Conservation (phyloP, 495 filamentous ascomycete genomes). For the Penicillium lagena region DNA sequence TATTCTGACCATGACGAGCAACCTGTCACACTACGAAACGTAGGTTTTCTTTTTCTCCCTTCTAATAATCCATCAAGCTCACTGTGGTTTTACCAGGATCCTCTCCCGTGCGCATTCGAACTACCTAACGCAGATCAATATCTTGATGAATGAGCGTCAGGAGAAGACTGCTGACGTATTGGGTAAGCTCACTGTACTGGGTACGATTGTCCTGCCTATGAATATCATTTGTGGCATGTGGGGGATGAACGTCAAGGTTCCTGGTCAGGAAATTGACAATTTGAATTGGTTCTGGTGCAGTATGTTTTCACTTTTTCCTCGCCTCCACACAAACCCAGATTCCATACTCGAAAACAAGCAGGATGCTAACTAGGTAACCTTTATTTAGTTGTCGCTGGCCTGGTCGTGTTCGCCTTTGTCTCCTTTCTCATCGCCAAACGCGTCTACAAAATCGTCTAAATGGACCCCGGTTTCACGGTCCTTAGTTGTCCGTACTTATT, state of each 20-base stretch:
- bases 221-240: slow-evolving; percentile 98
- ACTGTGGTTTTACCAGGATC: slow-evolving; percentile 48
- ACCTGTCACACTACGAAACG: slow-evolving; percentile 94
- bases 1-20: slow-evolving; percentile 96
- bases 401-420: slow-evolving; percentile 69
- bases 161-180: slow-evolving; percentile 93
- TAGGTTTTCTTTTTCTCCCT: slow-evolving; percentile 32
- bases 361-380: slow-evolving; percentile 4
- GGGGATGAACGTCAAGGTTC: slow-evolving; percentile 98
- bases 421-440: slow-evolving; percentile 82
- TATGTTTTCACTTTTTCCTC: slow-evolving; percentile 21
- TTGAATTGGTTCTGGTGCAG: slow-evolving; percentile 60
- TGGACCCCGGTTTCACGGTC: neutral
- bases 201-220: slow-evolving; percentile 95
- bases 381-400: slow-evolving; percentile 57
- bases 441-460: slow-evolving; percentile 59
- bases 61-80: neutral
- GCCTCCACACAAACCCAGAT: too few relatives aligned
- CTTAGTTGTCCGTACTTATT: too few relatives aligned
- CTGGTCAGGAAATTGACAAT: slow-evolving; percentile 69
- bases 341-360: too few relatives aligned
- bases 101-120: slow-evolving; percentile 90
- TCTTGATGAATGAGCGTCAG: slow-evolving; percentile 94
- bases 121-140: slow-evolving; percentile 92
- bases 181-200: slow-evolving; percentile 90